A percentile compares a stretch with the other conserved stretches of the same genome.
phyloP scores from a whole-genome alignment of 1,284 basidiomycete species.

The Cutaneotrichosporon dermatis region DNA sequence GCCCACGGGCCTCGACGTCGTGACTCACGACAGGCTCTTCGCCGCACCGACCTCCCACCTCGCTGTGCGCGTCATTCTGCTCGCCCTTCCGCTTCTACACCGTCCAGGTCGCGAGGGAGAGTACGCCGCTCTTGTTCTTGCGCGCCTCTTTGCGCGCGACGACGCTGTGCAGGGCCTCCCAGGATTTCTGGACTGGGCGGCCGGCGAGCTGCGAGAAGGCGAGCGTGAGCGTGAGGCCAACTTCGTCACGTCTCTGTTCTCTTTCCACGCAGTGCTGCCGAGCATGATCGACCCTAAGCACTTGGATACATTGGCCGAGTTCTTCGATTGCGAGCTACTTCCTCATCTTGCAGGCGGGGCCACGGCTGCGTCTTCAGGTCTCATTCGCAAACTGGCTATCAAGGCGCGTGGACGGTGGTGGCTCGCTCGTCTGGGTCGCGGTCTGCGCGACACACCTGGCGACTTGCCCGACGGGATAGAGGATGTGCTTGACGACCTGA shows the following conservation, averaged over 20 bases:
- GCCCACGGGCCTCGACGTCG: conserved; percentile 55
- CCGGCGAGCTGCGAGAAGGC: conserved; percentile 31
- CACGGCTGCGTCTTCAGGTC: conserved; percentile 37
- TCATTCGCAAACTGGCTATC: conserved; percentile 44
- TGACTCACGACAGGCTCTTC: conserved; percentile 67
- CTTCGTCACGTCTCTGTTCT: conserved; percentile 33
- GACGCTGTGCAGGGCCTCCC: conserved; percentile 36
- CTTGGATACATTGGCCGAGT: conserved; percentile 35
- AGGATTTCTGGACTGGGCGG: conserved; percentile 38
- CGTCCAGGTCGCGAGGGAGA: conserved; percentile 45
- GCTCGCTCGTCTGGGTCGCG: conserved; percentile 33
- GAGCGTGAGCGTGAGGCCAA: conserved; percentile 38
- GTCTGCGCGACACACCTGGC: conserved; percentile 47
- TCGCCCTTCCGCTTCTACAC: conserved; percentile 37
- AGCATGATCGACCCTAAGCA: conserved; percentile 28
- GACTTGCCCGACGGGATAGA: conserved; percentile 81
- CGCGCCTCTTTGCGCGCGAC: conserved; percentile 42
- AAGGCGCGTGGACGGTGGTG: conserved; percentile 48
- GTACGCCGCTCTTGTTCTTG: conserved; percentile 44
- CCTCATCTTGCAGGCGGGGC: conserved; percentile 38
- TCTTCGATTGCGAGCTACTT: conserved; percentile 30
- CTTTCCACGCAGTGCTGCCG: conserved; percentile 40
- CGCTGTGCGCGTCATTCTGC: conserved; percentile 53
- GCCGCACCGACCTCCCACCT: conserved; percentile 59
- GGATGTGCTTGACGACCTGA: conserved; percentile 65